Conservation (phyloP, 345 rosid species). For the Kandelia obovata region DNA sequence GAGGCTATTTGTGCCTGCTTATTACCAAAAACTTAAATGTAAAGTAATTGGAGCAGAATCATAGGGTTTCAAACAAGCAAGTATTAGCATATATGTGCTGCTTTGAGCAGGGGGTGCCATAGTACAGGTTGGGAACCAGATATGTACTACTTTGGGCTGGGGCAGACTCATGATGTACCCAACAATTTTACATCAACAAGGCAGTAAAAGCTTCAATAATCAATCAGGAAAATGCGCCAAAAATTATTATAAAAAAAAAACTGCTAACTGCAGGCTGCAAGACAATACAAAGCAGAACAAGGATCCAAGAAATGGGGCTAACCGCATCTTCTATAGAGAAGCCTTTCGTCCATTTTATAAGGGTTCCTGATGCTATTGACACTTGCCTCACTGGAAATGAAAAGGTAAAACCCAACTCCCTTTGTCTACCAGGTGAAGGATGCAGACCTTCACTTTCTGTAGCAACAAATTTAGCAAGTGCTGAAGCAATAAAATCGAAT, state of each 20-base stretch:
- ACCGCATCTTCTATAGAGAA: conserved; percentile 78
- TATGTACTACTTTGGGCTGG: too few species aligned
- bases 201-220: not conserved
- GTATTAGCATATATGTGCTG: too few species aligned
- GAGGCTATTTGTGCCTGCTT: too few species aligned
- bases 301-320: conserved; percentile 23
- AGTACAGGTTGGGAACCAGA: too few species aligned
- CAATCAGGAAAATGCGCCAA: not conserved
- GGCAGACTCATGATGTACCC: too few species aligned
- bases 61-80: too few species aligned
- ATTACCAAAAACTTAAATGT: too few species aligned
- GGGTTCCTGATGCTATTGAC: conserved; percentile 76
- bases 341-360: conserved; percentile 95
- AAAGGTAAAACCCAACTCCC: conserved; percentile 97
- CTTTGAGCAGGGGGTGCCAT: too few species aligned
- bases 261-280: not conserved
- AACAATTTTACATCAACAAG: too few species aligned
- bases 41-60: too few species aligned
- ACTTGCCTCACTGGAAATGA: conserved; percentile 92
- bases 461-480: conserved; percentile 75
- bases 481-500: conserved; percentile 64
- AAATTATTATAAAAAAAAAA: not conserved
- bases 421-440: conserved; percentile 55
- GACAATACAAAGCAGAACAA: conserved; percentile 4
- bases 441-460: conserved; percentile 61